A percentile compares a stretch with the other conserved stretches of the same genome.
phyloP scores from a whole-genome alignment of 345 rosid genomes.

The Balakata baccata region DNA sequence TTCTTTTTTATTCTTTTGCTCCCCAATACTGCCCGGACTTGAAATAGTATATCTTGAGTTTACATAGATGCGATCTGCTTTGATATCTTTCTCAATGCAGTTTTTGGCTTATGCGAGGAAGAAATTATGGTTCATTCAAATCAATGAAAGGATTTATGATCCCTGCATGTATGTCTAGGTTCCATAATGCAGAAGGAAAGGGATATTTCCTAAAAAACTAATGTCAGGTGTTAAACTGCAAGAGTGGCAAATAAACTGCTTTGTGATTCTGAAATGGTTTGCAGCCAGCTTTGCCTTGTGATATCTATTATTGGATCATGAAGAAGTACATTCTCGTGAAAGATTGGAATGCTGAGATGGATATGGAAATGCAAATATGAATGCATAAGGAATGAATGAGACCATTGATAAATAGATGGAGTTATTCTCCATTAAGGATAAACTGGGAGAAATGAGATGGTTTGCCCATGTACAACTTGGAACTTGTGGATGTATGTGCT shows the following conservation, averaged over 20 bases:
- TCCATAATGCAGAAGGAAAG: neutral
- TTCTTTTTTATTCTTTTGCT: too few relatives aligned
- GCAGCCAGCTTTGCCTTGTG: neutral
- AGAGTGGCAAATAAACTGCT: neutral
- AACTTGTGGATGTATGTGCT: neutral
- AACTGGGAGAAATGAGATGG: neutral
- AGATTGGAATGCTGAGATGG: neutral
- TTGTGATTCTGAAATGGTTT: neutral
- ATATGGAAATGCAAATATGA: too few relatives aligned
- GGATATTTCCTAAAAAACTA: neutral
- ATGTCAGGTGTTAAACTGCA: neutral
- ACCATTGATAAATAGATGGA: neutral
- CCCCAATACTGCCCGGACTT: neutral
- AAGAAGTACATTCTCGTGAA: neutral
- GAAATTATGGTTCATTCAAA: neutral
- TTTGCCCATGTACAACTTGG: neutral
- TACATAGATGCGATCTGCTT: neutral
- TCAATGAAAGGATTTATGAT: neutral
- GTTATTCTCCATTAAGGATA: neutral
- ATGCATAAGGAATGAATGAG: neutral
- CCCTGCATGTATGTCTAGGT: neutral
- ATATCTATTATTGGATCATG: neutral
- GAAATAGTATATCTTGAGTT: neutral
- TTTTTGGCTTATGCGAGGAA: neutral
- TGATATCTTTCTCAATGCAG: neutral